Evolutionary conservation across 2,329 filamentous ascomycete genomes (phyloP).

Genomic region (Cytospora paraplurivora): DNA sequence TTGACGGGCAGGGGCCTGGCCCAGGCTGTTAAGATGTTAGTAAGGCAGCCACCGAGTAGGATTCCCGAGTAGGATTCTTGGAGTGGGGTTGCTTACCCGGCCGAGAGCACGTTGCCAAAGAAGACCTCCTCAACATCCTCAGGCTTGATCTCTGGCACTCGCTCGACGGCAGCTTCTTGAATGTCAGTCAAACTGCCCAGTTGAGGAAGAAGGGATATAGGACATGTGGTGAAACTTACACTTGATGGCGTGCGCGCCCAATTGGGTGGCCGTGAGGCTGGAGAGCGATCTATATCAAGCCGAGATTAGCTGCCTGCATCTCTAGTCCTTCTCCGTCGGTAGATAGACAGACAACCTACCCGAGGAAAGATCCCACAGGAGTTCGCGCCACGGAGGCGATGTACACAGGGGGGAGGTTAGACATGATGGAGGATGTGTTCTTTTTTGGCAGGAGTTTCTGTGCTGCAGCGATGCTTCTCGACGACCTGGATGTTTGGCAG

Average conservation of each 20-base stretch:
- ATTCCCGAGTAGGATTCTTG: conserved; percentile 27
- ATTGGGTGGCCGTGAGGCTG: conserved; percentile 80
- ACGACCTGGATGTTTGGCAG: conserved; percentile 9
- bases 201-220: background rate
- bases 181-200: conserved; percentile 25
- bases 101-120: conserved; percentile 97
- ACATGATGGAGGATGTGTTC: conserved; percentile 57
- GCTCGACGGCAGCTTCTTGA: conserved; percentile 71
- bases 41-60: conserved; percentile 28
- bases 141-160: conserved; percentile 82
- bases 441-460: conserved; percentile 2
- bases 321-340: conserved; percentile 8
- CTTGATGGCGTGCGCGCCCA: conserved; percentile 92
- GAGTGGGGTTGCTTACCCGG: conserved; percentile 65
- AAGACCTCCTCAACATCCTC: conserved; percentile 94
- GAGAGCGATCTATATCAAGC: conserved; percentile 71
- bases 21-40: conserved; percentile 61
- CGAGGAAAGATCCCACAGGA: conserved; percentile 90
- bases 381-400: conserved; percentile 92
- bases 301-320: conserved; percentile 28
- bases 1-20: conserved; percentile 95
- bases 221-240: conserved; percentile 51
- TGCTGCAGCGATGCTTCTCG: conserved; percentile 2
- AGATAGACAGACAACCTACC: conserved; percentile 56
- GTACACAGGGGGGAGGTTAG: conserved; percentile 84